phyloP scores from a whole-genome alignment of 2,329 filamentous ascomycete species.

The Ophiostoma australiae region DNA sequence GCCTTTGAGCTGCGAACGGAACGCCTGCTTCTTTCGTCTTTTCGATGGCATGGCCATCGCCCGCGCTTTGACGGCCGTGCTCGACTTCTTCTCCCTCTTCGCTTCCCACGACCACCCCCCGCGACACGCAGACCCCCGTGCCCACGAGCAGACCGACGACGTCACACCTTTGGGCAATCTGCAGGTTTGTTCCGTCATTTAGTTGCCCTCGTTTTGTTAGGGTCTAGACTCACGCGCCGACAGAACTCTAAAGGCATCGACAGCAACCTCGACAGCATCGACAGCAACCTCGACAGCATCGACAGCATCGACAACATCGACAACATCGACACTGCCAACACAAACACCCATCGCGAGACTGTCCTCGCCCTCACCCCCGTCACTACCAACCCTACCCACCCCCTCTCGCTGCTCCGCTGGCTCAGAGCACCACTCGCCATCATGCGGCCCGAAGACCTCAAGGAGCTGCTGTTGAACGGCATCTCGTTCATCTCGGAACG shows the following conservation, averaged over 20 bases:
- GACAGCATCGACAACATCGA: neutral
- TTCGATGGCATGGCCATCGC: constrained; percentile 24
- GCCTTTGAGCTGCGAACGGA: neutral
- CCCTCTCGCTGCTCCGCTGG: constrained; percentile 16
- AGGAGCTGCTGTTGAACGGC: constrained; percentile 26
- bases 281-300: neutral
- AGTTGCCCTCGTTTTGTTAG: neutral
- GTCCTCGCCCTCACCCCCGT: neutral
- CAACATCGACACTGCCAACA: neutral
- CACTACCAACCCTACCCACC: neutral
- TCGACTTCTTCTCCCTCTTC: neutral
- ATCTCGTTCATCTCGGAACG: constrained; percentile 26
- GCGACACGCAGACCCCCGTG: neutral
- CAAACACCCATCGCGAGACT: neutral
- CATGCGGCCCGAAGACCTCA: constrained; percentile 26
- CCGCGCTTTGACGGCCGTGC: constrained; percentile 11
- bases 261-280: neutral
- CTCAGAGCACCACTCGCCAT: constrained; percentile 23
- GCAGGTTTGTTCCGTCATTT: neutral
- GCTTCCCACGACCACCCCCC: neutral
- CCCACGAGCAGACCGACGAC: neutral
- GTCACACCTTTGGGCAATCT: neutral
- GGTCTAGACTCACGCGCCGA: constrained; percentile 4
- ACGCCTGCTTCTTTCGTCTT: neutral
- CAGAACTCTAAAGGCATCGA: neutral